Base-by-base conservation (phyloP, 345 rosid species). In the Heritiera littoralis region DNA sequence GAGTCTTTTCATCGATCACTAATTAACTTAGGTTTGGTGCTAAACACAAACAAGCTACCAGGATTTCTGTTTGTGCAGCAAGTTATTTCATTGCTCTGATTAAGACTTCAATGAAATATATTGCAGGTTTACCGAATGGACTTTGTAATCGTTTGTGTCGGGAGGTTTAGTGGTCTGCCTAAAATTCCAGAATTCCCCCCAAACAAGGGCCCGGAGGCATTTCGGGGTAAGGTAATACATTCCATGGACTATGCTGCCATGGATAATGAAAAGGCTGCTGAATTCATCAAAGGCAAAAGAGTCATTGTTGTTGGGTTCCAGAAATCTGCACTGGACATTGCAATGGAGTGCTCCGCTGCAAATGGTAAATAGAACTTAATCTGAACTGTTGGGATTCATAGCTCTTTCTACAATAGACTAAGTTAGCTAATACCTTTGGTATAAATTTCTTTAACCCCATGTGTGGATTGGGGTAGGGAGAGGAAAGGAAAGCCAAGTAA, bases 281-380 rank as follows among this genome's bases (percentile, higher is more conserved):
- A 72, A 41, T 72, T 60, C 20, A 18, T 72, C 58, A 61, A 71
- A 79, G 60, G 71, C 15, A 78, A 78, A 65, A 13, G 60, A 69
- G 58, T 78, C 32, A 5, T 68, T 1, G 68, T 78, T 45, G 69
- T 78, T 46, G 80, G 80, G 0, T 59, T 69, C 4, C 68, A 68
- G 54, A 78, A 78, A 78, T 78, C 80, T 17, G 80, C 80, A 5
- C 3, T 69, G 58, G 75, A 78, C 75, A 67, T 78, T 12, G 66
- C 80, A 41, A 68, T 41, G 66, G 75, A 78, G 28, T 55, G 75
- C 58, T 20, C 58, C 20, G 43, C 23, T 38, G 80, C 32, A 48
- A 68, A 70, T 74, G 75, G 66, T 15, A 11, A 17, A 40, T 66
- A 45, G 4, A 68, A 68, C 17, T 20, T 20, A 2, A 68, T 67